Evolutionary conservation across 2,329 filamentous ascomycete species (phyloP).

Genomic region (Pezicula rhizophila): DNA sequence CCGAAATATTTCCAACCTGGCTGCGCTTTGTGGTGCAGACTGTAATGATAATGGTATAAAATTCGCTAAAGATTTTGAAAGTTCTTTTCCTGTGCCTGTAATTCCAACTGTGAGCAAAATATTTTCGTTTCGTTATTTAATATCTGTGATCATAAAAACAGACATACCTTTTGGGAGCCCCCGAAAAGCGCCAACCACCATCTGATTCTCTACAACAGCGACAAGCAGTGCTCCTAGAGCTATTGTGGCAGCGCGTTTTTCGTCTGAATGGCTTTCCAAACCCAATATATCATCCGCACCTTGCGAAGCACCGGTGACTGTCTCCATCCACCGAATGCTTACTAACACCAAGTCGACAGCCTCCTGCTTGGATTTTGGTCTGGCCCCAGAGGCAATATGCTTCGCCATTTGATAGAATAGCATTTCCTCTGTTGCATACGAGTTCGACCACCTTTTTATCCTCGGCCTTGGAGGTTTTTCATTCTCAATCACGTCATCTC

Average conservation of each 20-base stretch:
- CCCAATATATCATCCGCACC: slow-evolving; percentile 35
- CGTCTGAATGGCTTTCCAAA: slow-evolving; percentile 39
- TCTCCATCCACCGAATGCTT: slow-evolving; percentile 52
- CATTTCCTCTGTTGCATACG: slow-evolving; percentile 38
- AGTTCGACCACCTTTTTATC: slow-evolving; percentile 44
- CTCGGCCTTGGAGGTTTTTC: slow-evolving; percentile 4
- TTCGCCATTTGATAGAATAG: slow-evolving; percentile 27
- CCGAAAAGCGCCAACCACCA: slow-evolving; percentile 47
- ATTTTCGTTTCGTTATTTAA: no score
- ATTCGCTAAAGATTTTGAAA: slow-evolving; percentile 37
- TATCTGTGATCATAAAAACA: neutral
- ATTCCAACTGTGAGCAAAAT: neutral
- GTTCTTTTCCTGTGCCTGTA: slow-evolving; percentile 40
- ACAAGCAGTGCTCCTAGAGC: slow-evolving; percentile 60
- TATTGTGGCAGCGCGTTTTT: slow-evolving; percentile 56
- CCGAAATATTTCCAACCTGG: slow-evolving; percentile 49
- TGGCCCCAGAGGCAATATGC: slow-evolving; percentile 36
- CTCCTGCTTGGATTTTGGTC: slow-evolving; percentile 40
- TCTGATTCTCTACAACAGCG: slow-evolving; percentile 53
- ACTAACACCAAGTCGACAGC: slow-evolving; percentile 43
- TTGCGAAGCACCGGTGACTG: slow-evolving; percentile 45
- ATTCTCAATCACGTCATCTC: neutral
- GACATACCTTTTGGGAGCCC: slow-evolving; percentile 35
- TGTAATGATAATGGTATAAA: slow-evolving; percentile 55
- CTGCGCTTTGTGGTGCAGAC: slow-evolving; percentile 43